Base-by-base conservation (phyloP, 2,329 filamentous ascomycete species). In the Sclerotinia subarctica region DNA sequence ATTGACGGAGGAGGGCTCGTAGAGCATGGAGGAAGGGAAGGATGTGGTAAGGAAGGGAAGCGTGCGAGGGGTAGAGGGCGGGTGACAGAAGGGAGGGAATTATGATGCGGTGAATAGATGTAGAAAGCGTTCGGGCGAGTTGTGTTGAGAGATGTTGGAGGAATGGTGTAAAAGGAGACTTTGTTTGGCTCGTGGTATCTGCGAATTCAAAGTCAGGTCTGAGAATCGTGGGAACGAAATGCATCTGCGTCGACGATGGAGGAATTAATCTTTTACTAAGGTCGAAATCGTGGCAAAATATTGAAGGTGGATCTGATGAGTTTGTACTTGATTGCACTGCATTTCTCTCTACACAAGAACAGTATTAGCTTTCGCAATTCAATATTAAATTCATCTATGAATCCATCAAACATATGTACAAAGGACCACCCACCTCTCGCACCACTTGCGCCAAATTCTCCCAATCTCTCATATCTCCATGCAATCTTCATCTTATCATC, bases 401-500 rank as follows among this genome's bases (percentile, higher is more conserved):
- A 46, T 62, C 24, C 21, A 49, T 70, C 58, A 58, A 85, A 79
- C 83, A 90, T 90, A 88, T 88, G 87, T 85, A 73, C 66, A 69
- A 68, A 69, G 64, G 67, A 71, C 63, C 67, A 73, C 75, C 75
- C 80, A 81, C 69, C 82, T 81, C 70, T 82, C 77, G 69, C 78
- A 65, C 83, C 80, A 69, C 83, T 84, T 77, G 69, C 78, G 64
- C 83, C 88, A 73, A 88, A 89, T 72, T 90, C 90, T 21, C 91
- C 90, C 65, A 98, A 79, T 46, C 88, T 86, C 79, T 98, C 94
- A 80, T 99, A 99, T 78, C 95, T 86, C 95, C 95, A 99, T 4
- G 95, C 95, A 81, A 99, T 99, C 81, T 97, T 98, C 95, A 99
- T 98, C 79, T 90, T 94, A 71, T 94, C 91, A 19, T 84, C 83